These are phyloP conservation scores for Sonneratia caseolaris DNA, from an alignment of 345 rosid genomes.

Conservation along the genomic window DNA sequence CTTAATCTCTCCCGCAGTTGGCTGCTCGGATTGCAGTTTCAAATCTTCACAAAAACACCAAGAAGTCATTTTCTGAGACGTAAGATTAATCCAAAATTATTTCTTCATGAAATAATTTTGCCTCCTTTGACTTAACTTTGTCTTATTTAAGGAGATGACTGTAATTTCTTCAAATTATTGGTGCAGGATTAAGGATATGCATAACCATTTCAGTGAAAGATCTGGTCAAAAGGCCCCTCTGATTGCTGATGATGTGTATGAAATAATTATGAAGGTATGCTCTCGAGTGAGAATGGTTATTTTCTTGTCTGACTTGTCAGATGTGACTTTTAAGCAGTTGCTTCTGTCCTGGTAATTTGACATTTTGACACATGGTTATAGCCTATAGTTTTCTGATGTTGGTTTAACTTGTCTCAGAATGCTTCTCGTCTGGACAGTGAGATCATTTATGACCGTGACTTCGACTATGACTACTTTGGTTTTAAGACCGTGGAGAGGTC, in stretches of 20 bases:
- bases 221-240: slow-evolving; percentile 73
- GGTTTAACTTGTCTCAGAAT: slow-evolving; percentile 35
- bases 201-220: slow-evolving; percentile 57
- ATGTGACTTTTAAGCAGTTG: background rate
- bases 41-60: slow-evolving; percentile 93
- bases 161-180: slow-evolving; percentile 7
- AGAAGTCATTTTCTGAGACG: slow-evolving; percentile 93
- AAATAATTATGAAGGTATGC: slow-evolving; percentile 72
- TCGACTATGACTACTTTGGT: slow-evolving; percentile 89
- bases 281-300: background rate
- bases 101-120: background rate
- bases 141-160: background rate
- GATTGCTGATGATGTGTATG: slow-evolving; percentile 85
- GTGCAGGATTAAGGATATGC: slow-evolving; percentile 80
- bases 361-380: background rate
- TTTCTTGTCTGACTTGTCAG: background rate
- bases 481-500: slow-evolving; percentile 92
- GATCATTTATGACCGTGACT: slow-evolving; percentile 83
- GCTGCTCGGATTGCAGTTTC: slow-evolving; percentile 98
- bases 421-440: slow-evolving; percentile 77
- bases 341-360: background rate
- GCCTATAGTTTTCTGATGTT: background rate
- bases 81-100: slow-evolving; percentile 27
- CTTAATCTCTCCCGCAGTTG: slow-evolving; percentile 39
- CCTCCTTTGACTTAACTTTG: background rate